Evolutionary conservation across 2,329 filamentous ascomycete species (phyloP).

Genomic region (Clathrospora elynae): DNA sequence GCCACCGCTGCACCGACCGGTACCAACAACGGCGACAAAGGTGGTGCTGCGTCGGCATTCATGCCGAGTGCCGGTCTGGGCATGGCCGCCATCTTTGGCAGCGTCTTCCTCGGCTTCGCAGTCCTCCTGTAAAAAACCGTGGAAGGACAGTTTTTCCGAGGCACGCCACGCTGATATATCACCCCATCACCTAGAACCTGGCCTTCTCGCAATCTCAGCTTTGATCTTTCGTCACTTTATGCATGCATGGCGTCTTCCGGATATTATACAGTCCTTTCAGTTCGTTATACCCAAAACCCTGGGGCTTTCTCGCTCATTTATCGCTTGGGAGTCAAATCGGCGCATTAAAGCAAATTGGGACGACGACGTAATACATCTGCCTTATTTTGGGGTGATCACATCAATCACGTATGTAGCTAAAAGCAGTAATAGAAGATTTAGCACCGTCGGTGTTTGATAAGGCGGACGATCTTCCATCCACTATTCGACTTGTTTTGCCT

Average conservation of each 20-base stretch:
- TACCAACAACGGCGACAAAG: constrained; percentile 5
- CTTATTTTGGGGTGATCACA: too few species aligned
- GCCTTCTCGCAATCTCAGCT: too few species aligned
- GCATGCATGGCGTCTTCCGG: constrained; percentile 21
- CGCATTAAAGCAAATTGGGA: too few species aligned
- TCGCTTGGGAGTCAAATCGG: constrained; percentile 9
- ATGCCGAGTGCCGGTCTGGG: constrained; percentile 63
- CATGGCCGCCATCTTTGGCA: constrained; percentile 58
- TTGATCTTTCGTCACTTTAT: constrained; percentile 12
- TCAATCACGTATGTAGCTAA: too few species aligned
- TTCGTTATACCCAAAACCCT: constrained; percentile 14
- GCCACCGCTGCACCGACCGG: constrained; percentile 27
- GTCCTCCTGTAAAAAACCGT: constrained; percentile 40
- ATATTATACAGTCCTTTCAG: constrained; percentile 14
- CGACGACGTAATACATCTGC: too few species aligned
- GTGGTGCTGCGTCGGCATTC: constrained; percentile 51
- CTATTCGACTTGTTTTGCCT: too few species aligned
- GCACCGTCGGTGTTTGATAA: too few species aligned
- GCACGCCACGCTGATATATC: not conserved
- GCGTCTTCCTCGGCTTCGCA: constrained; percentile 64
- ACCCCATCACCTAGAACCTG: constrained; percentile 1
- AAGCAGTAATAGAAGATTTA: too few species aligned
- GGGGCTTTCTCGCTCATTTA: constrained; percentile 19
- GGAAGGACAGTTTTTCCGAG: not conserved
- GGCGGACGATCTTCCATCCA: too few species aligned